These are phyloP conservation scores for Colletotrichum liaoningense DNA, from an alignment of 2,329 filamentous ascomycete genomes.

Conservation along the genomic window DNA sequence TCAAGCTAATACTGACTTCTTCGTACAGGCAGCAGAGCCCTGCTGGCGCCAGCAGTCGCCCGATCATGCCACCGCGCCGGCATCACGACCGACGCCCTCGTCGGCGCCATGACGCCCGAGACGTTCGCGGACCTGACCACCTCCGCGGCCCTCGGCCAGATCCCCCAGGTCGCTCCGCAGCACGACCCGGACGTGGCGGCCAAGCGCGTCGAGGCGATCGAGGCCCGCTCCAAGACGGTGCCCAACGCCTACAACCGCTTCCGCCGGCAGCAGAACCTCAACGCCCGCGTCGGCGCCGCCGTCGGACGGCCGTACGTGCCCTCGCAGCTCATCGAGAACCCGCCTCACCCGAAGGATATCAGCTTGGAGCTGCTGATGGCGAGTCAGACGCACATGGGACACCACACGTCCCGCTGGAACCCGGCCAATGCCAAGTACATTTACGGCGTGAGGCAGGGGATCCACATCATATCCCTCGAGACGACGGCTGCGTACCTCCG, in stretches of 20 bases:
- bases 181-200: neutral
- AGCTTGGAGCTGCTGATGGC: conserved; percentile 92
- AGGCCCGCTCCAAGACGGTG: neutral
- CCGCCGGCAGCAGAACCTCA: conserved; percentile 24
- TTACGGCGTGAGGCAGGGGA: conserved; percentile 85
- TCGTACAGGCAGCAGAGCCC: conserved; percentile 61
- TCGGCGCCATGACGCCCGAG: conserved; percentile 40
- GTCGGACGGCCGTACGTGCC: conserved; percentile 72
- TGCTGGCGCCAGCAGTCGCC: conserved; percentile 55
- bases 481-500: conserved; percentile 88
- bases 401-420: conserved; percentile 93
- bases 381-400: conserved; percentile 88
- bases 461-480: conserved; percentile 95
- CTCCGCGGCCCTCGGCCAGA: conserved; percentile 34
- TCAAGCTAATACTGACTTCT: conserved; percentile 19
- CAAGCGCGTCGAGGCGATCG: neutral
- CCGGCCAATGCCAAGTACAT: conserved; percentile 95
- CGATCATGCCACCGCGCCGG: conserved; percentile 51
- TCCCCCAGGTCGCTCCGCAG: neutral
- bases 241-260: neutral
- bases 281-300: conserved; percentile 54
- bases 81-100: conserved; percentile 48
- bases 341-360: conserved; percentile 82
- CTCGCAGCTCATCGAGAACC: conserved; percentile 74
- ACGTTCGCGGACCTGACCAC: conserved; percentile 36